Evolutionary conservation across 75 land plant species (phyloP).

Genomic region (Isoetes taiwanensis): DNA sequence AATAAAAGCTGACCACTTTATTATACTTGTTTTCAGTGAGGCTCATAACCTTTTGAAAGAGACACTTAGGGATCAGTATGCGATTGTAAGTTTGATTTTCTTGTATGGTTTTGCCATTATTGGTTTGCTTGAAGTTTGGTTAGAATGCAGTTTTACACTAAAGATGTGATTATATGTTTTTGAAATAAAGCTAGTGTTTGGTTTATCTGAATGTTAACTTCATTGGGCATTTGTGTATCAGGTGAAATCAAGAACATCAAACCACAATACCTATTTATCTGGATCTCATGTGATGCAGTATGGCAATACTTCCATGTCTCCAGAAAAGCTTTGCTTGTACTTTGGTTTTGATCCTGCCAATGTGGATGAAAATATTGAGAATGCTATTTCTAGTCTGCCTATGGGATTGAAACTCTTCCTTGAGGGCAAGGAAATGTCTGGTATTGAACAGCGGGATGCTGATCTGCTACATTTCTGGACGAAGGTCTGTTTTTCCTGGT

Average conservation of each 20-base stretch:
- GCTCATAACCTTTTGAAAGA: constrained; percentile 63
- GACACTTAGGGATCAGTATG: constrained; percentile 63
- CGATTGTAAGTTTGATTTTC: constrained; percentile 24
- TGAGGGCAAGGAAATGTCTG: constrained; percentile 9
- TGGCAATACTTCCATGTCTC: constrained; percentile 39
- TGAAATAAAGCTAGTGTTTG: not conserved
- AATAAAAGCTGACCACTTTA: not conserved
- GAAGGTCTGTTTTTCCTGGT: constrained; percentile 25
- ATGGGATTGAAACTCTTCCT: not conserved
- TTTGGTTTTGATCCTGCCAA: constrained; percentile 75
- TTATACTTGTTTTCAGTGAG: constrained; percentile 45
- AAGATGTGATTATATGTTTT: too few relatives aligned
- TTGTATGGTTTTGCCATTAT: not conserved
- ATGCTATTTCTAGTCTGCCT: constrained; percentile 27
- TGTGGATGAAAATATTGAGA: constrained; percentile 29
- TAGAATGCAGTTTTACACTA: too few relatives aligned
- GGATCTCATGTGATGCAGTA: constrained; percentile 99
- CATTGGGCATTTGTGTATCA: constrained; percentile 14
- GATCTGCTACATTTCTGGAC: constrained; percentile 75
- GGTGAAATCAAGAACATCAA: constrained; percentile 79
- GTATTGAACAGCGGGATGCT: constrained; percentile 76
- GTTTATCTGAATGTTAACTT: not conserved
- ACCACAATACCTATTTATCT: constrained; percentile 40
- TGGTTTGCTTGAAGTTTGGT: not conserved
- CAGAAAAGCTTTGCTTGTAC: constrained; percentile 53